Percentiles rank a stretch among this genome's conserved stretches.
Evolutionary conservation across 441 rosid species (phyloP).

Genomic region (Lepidium campestre): DNA sequence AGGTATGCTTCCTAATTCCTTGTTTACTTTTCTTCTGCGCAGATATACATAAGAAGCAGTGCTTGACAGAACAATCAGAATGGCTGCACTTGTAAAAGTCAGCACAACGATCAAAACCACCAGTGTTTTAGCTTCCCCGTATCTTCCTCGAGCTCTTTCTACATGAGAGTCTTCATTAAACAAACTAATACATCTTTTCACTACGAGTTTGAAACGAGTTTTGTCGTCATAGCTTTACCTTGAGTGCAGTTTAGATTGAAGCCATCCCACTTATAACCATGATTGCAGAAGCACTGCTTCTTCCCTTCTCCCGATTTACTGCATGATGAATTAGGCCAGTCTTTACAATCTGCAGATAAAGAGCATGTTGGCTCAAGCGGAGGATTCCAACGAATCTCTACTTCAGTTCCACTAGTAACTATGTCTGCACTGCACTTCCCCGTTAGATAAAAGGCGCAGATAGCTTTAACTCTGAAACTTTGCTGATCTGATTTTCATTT

Average conservation of each 20-base stretch:
- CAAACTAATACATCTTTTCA: not conserved
- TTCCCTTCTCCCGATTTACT: slow-evolving; percentile 25
- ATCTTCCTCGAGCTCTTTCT: slow-evolving; percentile 26
- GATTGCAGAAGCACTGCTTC: slow-evolving; percentile 45
- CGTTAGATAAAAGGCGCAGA: slow-evolving; percentile 39
- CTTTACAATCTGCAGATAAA: slow-evolving; percentile 46
- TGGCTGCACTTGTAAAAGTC: slow-evolving; percentile 31
- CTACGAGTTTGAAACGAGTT: not conserved
- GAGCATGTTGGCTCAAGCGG: slow-evolving; percentile 53
- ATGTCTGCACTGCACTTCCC: slow-evolving; percentile 32
- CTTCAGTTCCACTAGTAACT: slow-evolving; percentile 30
- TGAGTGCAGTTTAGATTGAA: slow-evolving; percentile 38
- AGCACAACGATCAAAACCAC: slow-evolving; percentile 29
- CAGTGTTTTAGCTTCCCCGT: slow-evolving; percentile 25
- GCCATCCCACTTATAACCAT: slow-evolving; percentile 43
- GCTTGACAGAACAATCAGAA: slow-evolving; percentile 33
- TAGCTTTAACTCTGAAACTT: slow-evolving; percentile 23
- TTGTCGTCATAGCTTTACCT: slow-evolving; percentile 30
- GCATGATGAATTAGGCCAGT: slow-evolving; percentile 60
- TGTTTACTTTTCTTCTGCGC: slow-evolving; percentile 34
- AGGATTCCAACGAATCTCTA: slow-evolving; percentile 54
- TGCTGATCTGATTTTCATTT: slow-evolving; percentile 12
- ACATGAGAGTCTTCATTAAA: slow-evolving; percentile 13
- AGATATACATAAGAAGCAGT: slow-evolving; percentile 30
- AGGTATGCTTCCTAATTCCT: slow-evolving; percentile 26